Evolutionary conservation across 2,329 filamentous ascomycete genomes (phyloP), one percentile per base, ranked within the genome.

Genomic region (Trichoderma brevicompactum): DNA sequence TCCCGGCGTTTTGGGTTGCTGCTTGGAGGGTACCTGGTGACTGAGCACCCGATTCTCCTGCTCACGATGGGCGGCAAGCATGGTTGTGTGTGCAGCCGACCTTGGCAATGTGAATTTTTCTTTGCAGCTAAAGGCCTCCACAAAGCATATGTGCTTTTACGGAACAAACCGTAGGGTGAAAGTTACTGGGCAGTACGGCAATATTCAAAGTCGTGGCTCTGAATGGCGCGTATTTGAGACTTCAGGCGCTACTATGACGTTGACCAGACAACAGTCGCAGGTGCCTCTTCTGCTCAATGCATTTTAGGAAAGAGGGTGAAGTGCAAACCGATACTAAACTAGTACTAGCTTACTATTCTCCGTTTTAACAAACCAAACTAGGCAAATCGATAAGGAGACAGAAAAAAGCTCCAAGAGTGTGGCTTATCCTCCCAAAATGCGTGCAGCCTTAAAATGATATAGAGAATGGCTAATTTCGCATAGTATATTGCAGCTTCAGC

Each of bases 21-120:
- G 88, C 78, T 96, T 97, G 15, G 87, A 83, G 13, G 88, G 86
- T 28, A 88, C 85, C 75, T 93, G 92, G 75, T 90, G 90, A 70
- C 84, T 85, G 75, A 92, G 88, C 72, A 92, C 86, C 76, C 92
- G 80, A 78, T 97, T 97, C 79, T 97, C 94, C 80, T 97, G 92
- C 78, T 97, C 91, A 72, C 88, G 86, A 74, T 89, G 87, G 74
- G 89, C 84, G 67, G 91, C 91, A 75, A 92, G 83, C 92, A 94
- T 96, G 59, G 68, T 72, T 67, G 2, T 36, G 5, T 53, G 34
- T 15, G 43, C 43, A 7, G 49, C 28, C 7, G 7, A 23, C 15
- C 23, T 38, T 10, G 15, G 32, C 7, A 9, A 10, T 38, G 19
- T 34, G 9, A n/a, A 15, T 46, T 40, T 15, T 7, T 15, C 8